Base-by-base conservation (phyloP, 192 early-diverging fungal species). In the Gaertneriomyces semiglobifer region DNA sequence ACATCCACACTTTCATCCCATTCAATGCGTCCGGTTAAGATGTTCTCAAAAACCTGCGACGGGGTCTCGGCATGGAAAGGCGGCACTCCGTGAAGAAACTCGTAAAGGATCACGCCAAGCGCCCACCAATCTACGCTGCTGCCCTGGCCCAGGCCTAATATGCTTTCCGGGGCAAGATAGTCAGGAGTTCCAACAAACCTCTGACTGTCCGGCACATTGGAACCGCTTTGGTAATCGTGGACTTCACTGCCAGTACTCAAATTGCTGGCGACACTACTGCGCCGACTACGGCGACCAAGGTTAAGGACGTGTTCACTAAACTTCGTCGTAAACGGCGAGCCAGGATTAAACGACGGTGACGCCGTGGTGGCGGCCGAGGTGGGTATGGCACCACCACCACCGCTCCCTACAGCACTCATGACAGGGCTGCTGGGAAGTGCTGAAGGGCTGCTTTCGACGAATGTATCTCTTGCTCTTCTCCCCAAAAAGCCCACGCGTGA, bases 81-180 rank as follows among this genome's bases (percentile, higher is more conserved):
- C 12, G 92, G 92, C 25, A 85, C 74, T 11, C 92, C 92, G 62
- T 80, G 88, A 7, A 93, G 70, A 69, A 93, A 93, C 57, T 94
- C 92, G 67, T 92, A 94, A 39, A 90, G 81, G 44, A 94, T 94
- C 3, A 94, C 90, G 41, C 92, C 92, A 6, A 92, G 68, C 7
- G 92, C 92, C 92, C 92, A 94, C 92, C 92, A 94, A 76, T 94
- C 92, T 7, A 94, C 92, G 74, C 87, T 87, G 5, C 81, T 79
- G 63, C 90, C 91, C 69, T 94, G 89, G 12, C 90, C 89, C 44
- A 88, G 76, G 11, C 92, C 92, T 38, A 94, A 72, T 45, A 94
- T 93, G 62, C 86, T 87, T 64, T 94, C 92, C 12, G 92, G 92
- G 11, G 92, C 92, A 50, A 94, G 63, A 62, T 94, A 94, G 69